Evolutionary conservation across 208 protist genomes (phyloP).

Genomic region (Porcisia deanei): DNA sequence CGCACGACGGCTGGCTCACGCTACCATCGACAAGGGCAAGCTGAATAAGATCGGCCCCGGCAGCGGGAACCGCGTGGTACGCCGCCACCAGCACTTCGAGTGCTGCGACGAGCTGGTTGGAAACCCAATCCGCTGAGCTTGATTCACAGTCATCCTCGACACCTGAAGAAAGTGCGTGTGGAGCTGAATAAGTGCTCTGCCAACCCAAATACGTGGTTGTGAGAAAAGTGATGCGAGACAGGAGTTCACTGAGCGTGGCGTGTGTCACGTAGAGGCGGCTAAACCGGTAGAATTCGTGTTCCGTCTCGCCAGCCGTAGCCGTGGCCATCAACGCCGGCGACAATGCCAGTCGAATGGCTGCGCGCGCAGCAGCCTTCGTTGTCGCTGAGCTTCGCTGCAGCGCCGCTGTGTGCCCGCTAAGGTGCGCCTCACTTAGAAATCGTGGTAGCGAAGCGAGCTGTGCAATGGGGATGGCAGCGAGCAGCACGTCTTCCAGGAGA

Average conservation of each 20-base stretch:
- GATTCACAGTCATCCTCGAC: background rate
- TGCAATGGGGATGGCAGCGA: constrained; percentile 21
- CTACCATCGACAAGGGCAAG: constrained; percentile 18
- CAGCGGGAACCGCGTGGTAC: constrained; percentile 59
- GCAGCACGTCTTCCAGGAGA: constrained; percentile 36
- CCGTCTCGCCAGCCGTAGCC: background rate
- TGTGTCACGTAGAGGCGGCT: constrained; percentile 69
- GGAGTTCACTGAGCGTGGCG: constrained; percentile 48
- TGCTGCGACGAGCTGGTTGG: constrained; percentile 23
- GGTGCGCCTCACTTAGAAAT: constrained; percentile 57
- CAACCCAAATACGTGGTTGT: constrained; percentile 62
- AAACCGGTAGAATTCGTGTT: constrained; percentile 52
- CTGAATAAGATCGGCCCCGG: constrained; percentile 55
- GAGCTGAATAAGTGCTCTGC: constrained; percentile 30
- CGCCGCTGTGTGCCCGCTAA: constrained; percentile 56
- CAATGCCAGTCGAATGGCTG: constrained; percentile 30
- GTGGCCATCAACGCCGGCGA: background rate
- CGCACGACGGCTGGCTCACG: constrained; percentile 15
- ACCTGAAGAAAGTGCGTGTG: background rate
- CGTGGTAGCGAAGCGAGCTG: constrained; percentile 38
- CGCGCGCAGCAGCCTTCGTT: constrained; percentile 29
- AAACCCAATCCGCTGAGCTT: constrained; percentile 23
- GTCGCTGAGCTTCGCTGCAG: constrained; percentile 23
- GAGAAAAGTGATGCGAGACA: constrained; percentile 61
- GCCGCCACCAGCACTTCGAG: constrained; percentile 66